Evolutionary conservation across 2,329 filamentous ascomycete genomes (phyloP).

Genomic region (Cytospora mali): DNA sequence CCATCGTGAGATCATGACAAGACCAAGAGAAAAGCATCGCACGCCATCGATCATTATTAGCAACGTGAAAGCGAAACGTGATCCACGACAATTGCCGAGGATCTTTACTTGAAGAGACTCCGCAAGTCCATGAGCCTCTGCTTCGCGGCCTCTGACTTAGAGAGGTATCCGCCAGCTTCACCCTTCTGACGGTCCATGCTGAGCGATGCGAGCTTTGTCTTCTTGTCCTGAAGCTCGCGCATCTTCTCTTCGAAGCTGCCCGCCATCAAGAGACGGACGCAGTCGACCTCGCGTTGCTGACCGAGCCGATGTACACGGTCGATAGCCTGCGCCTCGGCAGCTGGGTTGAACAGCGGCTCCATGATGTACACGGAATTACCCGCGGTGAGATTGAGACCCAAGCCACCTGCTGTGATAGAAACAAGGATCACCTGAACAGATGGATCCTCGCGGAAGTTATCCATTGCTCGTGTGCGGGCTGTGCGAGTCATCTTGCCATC

Average conservation of each 20-base stretch:
- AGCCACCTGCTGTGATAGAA: constrained; percentile 87
- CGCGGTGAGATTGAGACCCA: constrained; percentile 87
- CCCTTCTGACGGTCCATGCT: constrained; percentile 71
- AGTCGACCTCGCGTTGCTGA: constrained; percentile 86
- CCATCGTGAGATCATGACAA: not conserved
- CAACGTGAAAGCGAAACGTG: not conserved
- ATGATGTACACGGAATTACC: constrained; percentile 92
- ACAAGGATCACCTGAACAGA: constrained; percentile 80
- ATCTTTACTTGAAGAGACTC: constrained; percentile 57
- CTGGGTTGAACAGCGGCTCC: constrained; percentile 98
- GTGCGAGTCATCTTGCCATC: constrained; percentile 85
- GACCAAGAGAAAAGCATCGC: not conserved
- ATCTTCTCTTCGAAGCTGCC: constrained; percentile 95
- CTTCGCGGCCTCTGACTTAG: constrained; percentile 48
- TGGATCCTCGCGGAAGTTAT: constrained; percentile 73
- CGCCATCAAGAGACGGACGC: constrained; percentile 86
- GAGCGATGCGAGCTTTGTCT: constrained; percentile 85
- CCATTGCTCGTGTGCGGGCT: constrained; percentile 74
- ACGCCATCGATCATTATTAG: not conserved
- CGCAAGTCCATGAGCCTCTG: constrained; percentile 62
- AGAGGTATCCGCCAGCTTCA: constrained; percentile 34
- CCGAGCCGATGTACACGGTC: constrained; percentile 91
- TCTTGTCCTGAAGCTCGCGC: constrained; percentile 85
- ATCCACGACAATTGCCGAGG: not conserved
- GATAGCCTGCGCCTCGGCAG: constrained; percentile 89